Evolutionary conservation across 2,329 filamentous ascomycete genomes (phyloP), one percentile per base, ranked within the genome.

Genomic region (Cordyceps militaris): DNA sequence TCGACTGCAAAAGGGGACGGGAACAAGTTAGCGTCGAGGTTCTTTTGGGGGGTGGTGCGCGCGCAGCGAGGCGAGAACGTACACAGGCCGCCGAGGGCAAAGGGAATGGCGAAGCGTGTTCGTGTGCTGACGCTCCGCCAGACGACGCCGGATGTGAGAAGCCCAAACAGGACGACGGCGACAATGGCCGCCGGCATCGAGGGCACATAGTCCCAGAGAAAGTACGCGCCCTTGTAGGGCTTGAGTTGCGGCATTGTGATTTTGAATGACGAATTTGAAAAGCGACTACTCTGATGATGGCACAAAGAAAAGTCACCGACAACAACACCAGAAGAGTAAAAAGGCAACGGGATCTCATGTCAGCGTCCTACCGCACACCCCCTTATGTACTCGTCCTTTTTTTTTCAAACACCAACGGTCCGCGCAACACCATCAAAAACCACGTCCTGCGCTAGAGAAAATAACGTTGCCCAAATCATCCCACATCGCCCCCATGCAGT

Each of bases 91-190:
- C 78, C 79, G 6, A 79, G 61, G 11, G 74, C 62, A 60, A 82
- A 79, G 1, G 76, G 71, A 14, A 76, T 70, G 64, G 77, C 79
- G 64, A 79, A 83, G 73, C 74, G 80, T 26, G 77, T 76, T 46
- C 72, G 69, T 3, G 72, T 73, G 46, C 69, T 73, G 21, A 73
- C 63, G 38, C 81, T 68, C 44, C 74, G 74, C 62, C 69, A 78
- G 4, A 77, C 66, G 34, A 77, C 63, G 7, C 75, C 76, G 0
- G 72, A 50, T 2, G 79, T 77, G 6, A 74, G 63, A 6, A 73
- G 48, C 21, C 64, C 55, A 63, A 82, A 82, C 1, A 83, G 64
- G 26, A 74, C 60, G 10, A 70, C 65, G 59, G 81, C 79, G 5
- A 78, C 66, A 19, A 75, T 65, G 1, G 77, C 79, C 0, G 74